A percentile compares a stretch with the other conserved stretches of the same genome.
These are phyloP conservation scores for Scedosporium boydii DNA, from an alignment of 2,329 filamentous ascomycete species.

Conservation along the genomic window DNA sequence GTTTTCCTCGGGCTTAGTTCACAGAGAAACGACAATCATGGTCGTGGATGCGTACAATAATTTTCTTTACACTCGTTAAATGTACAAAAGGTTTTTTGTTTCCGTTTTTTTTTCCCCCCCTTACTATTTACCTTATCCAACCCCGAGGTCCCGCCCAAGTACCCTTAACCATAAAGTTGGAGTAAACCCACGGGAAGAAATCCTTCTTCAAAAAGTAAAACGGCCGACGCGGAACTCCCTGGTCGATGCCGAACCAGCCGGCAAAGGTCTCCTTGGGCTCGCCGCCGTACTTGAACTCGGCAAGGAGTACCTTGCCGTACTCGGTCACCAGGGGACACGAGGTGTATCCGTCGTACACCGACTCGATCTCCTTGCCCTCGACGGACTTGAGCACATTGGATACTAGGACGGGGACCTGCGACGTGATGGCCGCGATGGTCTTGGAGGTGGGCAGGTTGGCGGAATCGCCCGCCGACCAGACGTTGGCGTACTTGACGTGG, in stretches of 20 bases:
- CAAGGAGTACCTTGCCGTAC: constrained; percentile 53
- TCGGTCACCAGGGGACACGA: constrained; percentile 45
- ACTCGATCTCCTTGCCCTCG: constrained; percentile 33
- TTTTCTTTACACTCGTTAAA: no score
- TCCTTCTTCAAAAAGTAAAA: constrained; percentile 58
- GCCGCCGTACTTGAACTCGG: constrained; percentile 57
- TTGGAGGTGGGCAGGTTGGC: constrained; percentile 50
- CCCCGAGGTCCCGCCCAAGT: constrained; percentile 53
- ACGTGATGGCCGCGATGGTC: constrained; percentile 42
- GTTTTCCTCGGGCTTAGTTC: no score
- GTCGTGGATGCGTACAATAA: no score
- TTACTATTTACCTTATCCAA: constrained; percentile 18
- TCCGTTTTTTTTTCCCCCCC: not conserved
- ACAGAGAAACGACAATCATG: no score
- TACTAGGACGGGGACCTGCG: constrained; percentile 41
- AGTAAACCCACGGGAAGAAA: constrained; percentile 60
- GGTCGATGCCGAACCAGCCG: constrained; percentile 44
- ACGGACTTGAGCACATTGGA: constrained; percentile 33
- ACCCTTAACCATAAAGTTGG: constrained; percentile 49
- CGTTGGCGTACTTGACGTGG: constrained; percentile 44
- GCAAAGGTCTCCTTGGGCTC: constrained; percentile 54
- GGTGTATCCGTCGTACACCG: constrained; percentile 44
- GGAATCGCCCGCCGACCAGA: constrained; percentile 51
- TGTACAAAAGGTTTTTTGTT: no score
- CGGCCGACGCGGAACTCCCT: constrained; percentile 40